Conservation (phyloP, 805 yeast genomes). For the Candida boleticola region DNA sequence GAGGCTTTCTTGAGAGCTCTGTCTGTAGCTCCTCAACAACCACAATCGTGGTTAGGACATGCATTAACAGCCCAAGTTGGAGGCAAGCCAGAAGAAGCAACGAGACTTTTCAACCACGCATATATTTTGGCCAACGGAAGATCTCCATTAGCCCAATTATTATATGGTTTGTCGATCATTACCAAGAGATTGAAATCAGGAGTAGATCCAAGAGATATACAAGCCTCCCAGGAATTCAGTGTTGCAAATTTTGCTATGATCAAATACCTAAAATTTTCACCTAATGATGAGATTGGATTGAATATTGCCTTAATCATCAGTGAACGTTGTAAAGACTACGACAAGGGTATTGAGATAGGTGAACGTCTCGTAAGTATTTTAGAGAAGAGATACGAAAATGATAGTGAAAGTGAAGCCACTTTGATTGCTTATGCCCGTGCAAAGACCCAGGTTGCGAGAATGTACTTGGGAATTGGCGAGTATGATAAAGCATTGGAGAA, state of each 20-base stretch:
- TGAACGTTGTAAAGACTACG: conserved; percentile 71
- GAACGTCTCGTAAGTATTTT: conserved; percentile 44
- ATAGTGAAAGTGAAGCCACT: conserved; percentile 43
- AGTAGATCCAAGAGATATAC: conserved; percentile 53
- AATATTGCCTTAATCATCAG: conserved; percentile 52
- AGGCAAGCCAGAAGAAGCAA: conserved; percentile 52
- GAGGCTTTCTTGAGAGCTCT: conserved; percentile 73
- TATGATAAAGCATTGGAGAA: conserved; percentile 60
- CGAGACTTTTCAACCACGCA: conserved; percentile 71
- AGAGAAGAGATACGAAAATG: conserved; percentile 55
- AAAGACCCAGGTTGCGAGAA: conserved; percentile 70
- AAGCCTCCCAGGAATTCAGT: conserved; percentile 61
- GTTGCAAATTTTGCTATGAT: conserved; percentile 67
- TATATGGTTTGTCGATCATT: conserved; percentile 64
- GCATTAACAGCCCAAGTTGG: conserved; percentile 58
- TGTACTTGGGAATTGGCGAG: conserved; percentile 57
- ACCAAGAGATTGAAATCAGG: conserved; percentile 39
- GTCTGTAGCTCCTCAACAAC: conserved; percentile 73
- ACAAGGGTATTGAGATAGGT: conserved; percentile 50
- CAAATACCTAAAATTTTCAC: conserved; percentile 60
- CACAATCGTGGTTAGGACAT: conserved; percentile 82
- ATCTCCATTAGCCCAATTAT: conserved; percentile 63
- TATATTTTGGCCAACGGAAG: conserved; percentile 73
- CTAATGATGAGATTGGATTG: conserved; percentile 57
- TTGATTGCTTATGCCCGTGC: conserved; percentile 54